phyloP scores from a whole-genome alignment of 2,329 filamentous ascomycete species.

The Ophiostoma perfectum region DNA sequence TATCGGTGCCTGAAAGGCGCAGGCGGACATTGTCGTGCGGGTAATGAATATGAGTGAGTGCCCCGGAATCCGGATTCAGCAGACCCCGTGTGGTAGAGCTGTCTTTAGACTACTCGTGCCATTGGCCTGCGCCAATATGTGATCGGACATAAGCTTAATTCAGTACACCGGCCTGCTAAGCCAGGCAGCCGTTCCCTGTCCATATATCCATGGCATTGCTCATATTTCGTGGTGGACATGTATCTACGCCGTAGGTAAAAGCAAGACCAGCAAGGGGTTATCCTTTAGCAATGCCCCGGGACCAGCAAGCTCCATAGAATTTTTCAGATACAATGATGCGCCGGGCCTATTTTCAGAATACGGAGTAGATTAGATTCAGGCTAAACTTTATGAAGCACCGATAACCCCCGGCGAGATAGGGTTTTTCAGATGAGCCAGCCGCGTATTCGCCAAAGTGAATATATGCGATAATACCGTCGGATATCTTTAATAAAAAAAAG shows the following conservation, averaged over 20 bases:
- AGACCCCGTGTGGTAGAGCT: no score
- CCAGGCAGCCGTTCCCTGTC: neutral
- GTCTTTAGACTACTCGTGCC: neutral
- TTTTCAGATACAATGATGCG: neutral
- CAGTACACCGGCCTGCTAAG: neutral
- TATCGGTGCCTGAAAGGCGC: no score
- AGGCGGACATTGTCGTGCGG: no score
- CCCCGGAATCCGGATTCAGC: no score
- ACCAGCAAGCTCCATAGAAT: neutral
- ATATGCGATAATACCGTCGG: no score
- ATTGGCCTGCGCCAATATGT: neutral
- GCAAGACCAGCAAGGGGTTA: neutral
- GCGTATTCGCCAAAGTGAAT: neutral
- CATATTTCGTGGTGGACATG: neutral
- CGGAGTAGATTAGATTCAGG: neutral
- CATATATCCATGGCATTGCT: neutral
- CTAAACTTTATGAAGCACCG: neutral
- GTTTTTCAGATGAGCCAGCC: neutral
- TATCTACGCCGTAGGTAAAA: neutral
- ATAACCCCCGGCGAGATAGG: neutral
- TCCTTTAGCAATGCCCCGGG: neutral
- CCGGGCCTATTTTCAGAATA: neutral
- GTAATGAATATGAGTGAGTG: no score
- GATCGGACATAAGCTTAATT: neutral
- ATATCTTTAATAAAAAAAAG: no score